These are phyloP conservation scores for Phytophthora kernoviae DNA, from an alignment of 352 stramenopile species.

Conservation along the genomic window DNA sequence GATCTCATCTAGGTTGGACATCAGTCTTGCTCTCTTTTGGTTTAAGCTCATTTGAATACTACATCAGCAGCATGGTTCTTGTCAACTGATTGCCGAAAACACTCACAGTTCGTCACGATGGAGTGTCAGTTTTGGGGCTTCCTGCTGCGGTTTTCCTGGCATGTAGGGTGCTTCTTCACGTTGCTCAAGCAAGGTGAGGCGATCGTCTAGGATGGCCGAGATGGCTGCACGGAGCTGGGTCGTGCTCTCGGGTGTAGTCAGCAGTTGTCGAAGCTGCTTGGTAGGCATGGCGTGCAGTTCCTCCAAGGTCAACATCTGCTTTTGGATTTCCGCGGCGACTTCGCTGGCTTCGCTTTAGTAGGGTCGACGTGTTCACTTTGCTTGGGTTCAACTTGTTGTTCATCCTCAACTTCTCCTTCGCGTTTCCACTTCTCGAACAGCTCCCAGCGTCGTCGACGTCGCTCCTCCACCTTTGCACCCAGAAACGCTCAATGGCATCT, in stretches of 20 bases:
- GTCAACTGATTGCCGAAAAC: slow-evolving; percentile 3
- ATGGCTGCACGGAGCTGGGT: slow-evolving; percentile 44
- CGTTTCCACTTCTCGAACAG: slow-evolving; percentile 61
- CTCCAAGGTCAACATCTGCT: slow-evolving; percentile 49
- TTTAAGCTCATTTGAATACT: slow-evolving; percentile 84
- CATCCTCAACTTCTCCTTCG: slow-evolving; percentile 13
- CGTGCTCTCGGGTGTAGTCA: slow-evolving; percentile 36
- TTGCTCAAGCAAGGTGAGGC: slow-evolving; percentile 45
- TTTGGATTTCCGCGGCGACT: slow-evolving; percentile 17
- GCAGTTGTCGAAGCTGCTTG: slow-evolving; percentile 53
- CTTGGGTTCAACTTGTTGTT: not conserved
- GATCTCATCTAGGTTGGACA: slow-evolving; percentile 88
- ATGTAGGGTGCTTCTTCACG: slow-evolving; percentile 20
- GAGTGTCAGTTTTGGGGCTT: slow-evolving; percentile 4
- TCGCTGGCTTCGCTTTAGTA: not conserved
- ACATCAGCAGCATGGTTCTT: slow-evolving; percentile 6
- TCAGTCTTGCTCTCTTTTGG: slow-evolving; percentile 3
- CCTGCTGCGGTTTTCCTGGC: not conserved
- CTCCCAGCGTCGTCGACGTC: slow-evolving; percentile 36
- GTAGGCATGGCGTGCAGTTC: slow-evolving; percentile 54
- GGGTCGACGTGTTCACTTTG: slow-evolving; percentile 4
- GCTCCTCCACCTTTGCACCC: slow-evolving; percentile 74
- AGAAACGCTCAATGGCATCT: slow-evolving; percentile 76
- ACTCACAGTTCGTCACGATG: slow-evolving; percentile 36
- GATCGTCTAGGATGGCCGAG: slow-evolving; percentile 51